phyloP scores from a whole-genome alignment of 371 early-diverging fungal species.

The Mortierella sp. region DNA sequence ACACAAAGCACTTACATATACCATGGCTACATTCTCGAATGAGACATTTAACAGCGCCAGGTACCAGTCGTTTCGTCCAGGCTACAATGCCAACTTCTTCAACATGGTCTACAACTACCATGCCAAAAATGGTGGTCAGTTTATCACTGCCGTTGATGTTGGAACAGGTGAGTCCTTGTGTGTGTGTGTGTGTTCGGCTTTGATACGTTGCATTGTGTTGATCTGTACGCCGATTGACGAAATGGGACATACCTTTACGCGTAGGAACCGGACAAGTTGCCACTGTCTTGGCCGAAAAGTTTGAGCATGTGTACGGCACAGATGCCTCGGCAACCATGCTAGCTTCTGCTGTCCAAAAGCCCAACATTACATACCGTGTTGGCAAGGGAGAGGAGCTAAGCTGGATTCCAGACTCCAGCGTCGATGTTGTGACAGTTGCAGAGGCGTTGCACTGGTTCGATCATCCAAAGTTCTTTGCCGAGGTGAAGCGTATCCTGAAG shows the following conservation, averaged over 20 bases:
- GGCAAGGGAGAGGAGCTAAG: slow-evolving; percentile 61
- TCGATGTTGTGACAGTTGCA: slow-evolving; percentile 71
- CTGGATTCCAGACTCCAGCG: slow-evolving; percentile 30
- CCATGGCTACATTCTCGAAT: slow-evolving; percentile 55
- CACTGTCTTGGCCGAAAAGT: slow-evolving; percentile 56
- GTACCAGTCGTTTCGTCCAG: slow-evolving; percentile 58
- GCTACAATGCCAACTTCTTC: slow-evolving; percentile 52
- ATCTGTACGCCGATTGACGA: too few species aligned
- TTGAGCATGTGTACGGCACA: slow-evolving; percentile 61
- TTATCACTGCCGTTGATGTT: slow-evolving; percentile 57
- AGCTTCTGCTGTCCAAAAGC: slow-evolving; percentile 51
- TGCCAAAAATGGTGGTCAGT: slow-evolving; percentile 40
- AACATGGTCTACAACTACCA: slow-evolving; percentile 57
- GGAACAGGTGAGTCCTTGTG: too few species aligned
- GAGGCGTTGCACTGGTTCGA: slow-evolving; percentile 79
- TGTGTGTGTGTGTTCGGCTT: too few species aligned
- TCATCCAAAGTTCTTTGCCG: slow-evolving; percentile 63
- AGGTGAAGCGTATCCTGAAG: slow-evolving; percentile 72
- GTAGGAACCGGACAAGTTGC: too few species aligned
- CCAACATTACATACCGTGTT: slow-evolving; percentile 63
- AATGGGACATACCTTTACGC: too few species aligned
- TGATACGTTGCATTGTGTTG: too few species aligned
- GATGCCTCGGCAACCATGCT: slow-evolving; percentile 65
- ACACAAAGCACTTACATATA: too few species aligned
- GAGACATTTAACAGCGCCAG: slow-evolving; percentile 51